Evolutionary conservation across 1,284 basidiomycete genomes (phyloP), one percentile per base, ranked within the genome.

Genomic region (Puccinia horiana): DNA sequence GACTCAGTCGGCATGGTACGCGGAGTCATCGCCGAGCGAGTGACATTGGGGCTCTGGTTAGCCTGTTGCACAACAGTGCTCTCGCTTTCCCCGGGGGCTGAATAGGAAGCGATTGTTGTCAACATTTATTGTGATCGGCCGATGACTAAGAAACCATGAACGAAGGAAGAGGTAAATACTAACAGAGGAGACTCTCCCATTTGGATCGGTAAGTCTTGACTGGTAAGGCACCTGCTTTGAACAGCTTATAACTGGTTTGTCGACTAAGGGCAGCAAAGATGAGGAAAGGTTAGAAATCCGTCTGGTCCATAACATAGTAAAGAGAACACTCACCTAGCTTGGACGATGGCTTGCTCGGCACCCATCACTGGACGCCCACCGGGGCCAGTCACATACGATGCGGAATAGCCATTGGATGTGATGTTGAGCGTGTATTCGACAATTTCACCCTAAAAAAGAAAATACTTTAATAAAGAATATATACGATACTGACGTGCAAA

Each of bases 191-290:
- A 40, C 49, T 73, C 32, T 82, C 73, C 80, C 80, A 82, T 47
- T 82, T 82, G 16, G 80, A 82, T 40, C 80, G 32, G 47, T 82
- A 82, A 47, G 80, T 82, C 49, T 82, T 82, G 1, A 82, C 80
- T 9, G 80, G 80, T 37, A 82, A 49, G 54, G 80, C 80, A 40
- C 80, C 80, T 20, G 80, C 80, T 32, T 82, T 82, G 73, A 82
- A 82, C n/a, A 82, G 32, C 80, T 82, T 82, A 26, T 82, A 82
- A 42, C 80, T 82, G 18, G 80, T 82, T 75, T 82, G 80, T 40
- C 80, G 80, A 52, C 80, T 82, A n/a, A 26, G 32, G 18, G 69
- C 29, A 67, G 23, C 9, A 5, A 58, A 54, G 42, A 61, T 29
- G 42, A 54, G 12, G 32, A 47, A 26, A 44, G n/a, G 58, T 29